phyloP scores from a whole-genome alignment of 805 yeast species.

The Cyberlindnera subsufficiens region DNA sequence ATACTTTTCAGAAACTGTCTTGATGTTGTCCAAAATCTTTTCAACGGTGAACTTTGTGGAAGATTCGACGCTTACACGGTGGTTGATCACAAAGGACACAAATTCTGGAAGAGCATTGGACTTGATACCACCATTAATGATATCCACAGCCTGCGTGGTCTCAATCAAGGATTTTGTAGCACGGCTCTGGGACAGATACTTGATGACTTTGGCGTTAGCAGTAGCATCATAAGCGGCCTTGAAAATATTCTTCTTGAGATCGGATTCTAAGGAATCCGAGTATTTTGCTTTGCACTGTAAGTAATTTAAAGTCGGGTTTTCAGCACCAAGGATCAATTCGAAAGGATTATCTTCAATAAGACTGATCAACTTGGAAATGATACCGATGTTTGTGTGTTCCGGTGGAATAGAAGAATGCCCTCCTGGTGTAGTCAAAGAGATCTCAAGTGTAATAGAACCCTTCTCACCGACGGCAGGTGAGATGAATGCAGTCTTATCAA shows the following conservation, averaged over 20 bases:
- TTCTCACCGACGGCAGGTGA: constrained; percentile 58
- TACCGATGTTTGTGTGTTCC: constrained; percentile 70
- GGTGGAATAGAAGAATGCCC: constrained; percentile 75
- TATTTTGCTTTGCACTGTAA: constrained; percentile 60
- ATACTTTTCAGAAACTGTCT: constrained; percentile 34
- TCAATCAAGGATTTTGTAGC: constrained; percentile 35
- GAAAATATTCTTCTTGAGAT: constrained; percentile 26
- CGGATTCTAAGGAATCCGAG: constrained; percentile 17
- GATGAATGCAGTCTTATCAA: constrained; percentile 36
- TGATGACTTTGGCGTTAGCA: constrained; percentile 32
- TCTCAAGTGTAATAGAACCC: constrained; percentile 48
- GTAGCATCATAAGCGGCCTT: constrained; percentile 28
- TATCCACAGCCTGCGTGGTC: constrained; percentile 44
- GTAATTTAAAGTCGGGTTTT: constrained; percentile 49
- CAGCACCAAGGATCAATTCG: constrained; percentile 35
- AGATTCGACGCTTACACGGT: constrained; percentile 48
- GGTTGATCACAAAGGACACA: constrained; percentile 44
- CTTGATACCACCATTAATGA: constrained; percentile 59
- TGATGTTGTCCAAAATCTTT: constrained; percentile 28
- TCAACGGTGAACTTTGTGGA: constrained; percentile 25
- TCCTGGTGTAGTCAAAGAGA: constrained; percentile 55
- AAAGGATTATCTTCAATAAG: constrained; percentile 51
- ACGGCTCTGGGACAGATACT: constrained; percentile 30
- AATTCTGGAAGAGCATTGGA: constrained; percentile 63
- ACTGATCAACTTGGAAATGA: constrained; percentile 47